These are phyloP conservation scores for Pelagophyceae sp. DNA, from an alignment of 352 stramenopile species.

Conservation along the genomic window DNA sequence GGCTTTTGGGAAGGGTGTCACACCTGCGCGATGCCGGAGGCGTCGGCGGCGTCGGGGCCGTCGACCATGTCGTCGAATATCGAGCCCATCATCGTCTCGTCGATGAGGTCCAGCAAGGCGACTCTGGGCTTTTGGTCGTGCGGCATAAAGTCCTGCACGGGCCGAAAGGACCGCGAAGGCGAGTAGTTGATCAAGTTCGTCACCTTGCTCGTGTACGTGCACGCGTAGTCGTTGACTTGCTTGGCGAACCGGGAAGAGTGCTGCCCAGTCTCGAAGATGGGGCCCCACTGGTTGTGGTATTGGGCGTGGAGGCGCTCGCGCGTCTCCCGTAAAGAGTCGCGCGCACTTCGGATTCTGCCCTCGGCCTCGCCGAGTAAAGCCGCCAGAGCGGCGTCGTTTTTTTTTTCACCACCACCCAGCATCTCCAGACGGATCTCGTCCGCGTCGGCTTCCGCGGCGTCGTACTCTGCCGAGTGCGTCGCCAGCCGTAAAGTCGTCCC, in stretches of 20 bases:
- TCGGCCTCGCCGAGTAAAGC: not conserved
- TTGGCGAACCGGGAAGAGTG: conserved; percentile 67
- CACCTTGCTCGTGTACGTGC: conserved; percentile 62
- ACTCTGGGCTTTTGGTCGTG: conserved; percentile 22
- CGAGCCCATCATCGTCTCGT: not conserved
- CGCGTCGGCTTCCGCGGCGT: conserved; percentile 7
- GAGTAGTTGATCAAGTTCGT: conserved; percentile 57
- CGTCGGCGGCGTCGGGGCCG: too few relatives aligned
- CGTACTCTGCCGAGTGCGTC: not conserved
- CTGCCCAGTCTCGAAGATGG: conserved; percentile 64
- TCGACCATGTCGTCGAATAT: too few relatives aligned
- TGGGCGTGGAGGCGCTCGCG: conserved; percentile 48
- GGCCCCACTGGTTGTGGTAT: conserved; percentile 65
- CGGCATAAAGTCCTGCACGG: conserved; percentile 26
- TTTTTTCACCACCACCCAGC: not conserved
- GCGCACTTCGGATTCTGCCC: not conserved
- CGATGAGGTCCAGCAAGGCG: not conserved
- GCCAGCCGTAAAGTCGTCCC: conserved; percentile 28
- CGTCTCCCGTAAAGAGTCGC: conserved; percentile 36
- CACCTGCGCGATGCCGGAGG: too few relatives aligned
- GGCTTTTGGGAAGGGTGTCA: too few relatives aligned
- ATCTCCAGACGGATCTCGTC: not conserved
- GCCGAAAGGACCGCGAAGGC: conserved; percentile 45
- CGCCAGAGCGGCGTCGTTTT: not conserved
- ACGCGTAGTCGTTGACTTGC: conserved; percentile 68